Evolutionary conservation across 306 rosid species (phyloP).

Genomic region (Cicer chorassanicum): DNA sequence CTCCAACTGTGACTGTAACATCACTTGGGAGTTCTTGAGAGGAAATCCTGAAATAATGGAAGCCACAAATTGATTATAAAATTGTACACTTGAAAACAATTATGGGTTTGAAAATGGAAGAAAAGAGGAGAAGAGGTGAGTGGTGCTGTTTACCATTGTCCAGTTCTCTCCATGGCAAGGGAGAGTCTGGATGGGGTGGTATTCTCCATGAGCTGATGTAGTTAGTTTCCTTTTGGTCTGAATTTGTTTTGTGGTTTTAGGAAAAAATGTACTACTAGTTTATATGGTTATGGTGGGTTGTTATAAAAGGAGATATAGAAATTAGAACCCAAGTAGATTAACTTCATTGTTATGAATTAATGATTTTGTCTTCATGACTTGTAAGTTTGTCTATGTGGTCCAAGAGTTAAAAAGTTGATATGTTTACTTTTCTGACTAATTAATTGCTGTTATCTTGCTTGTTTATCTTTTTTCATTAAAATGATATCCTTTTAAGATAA

Average conservation of each 20-base stretch:
- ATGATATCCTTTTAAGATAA: constrained; percentile 9
- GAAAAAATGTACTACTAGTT: not conserved
- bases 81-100: not conserved
- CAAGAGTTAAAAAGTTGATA: constrained; percentile 13
- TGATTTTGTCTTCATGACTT: constrained; percentile 18
- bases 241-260: constrained; percentile 40
- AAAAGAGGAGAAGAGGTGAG: not conserved
- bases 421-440: constrained; percentile 28
- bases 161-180: constrained; percentile 91
- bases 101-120: not conserved
- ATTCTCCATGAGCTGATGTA: constrained; percentile 56
- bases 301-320: constrained; percentile 40
- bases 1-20: constrained; percentile 69
- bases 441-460: constrained; percentile 19
- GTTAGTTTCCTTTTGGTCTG: constrained; percentile 23
- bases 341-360: constrained; percentile 36
- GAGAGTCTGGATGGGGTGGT: constrained; percentile 56
- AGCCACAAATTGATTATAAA: not conserved
- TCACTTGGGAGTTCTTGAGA: constrained; percentile 83
- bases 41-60: constrained; percentile 63
- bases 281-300: constrained; percentile 27
- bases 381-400: constrained; percentile 43
- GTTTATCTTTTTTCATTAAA: constrained; percentile 30
- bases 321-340: constrained; percentile 6
- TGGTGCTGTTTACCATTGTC: constrained; percentile 66